Evolutionary conservation across 805 yeast species (phyloP).

Genomic region (Cyberlindnera mycetangii): DNA sequence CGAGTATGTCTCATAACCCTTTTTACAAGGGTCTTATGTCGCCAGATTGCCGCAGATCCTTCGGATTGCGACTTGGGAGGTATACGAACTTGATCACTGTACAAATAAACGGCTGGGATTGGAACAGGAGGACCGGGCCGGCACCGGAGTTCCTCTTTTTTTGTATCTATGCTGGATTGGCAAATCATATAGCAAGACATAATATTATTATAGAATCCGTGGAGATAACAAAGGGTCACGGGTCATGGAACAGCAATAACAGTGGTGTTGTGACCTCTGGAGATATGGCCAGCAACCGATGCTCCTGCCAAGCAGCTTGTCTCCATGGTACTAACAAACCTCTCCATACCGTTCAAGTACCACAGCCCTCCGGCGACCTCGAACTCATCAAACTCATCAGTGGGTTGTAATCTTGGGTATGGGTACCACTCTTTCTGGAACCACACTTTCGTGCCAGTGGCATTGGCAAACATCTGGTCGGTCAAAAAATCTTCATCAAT

Average conservation of each 20-base stretch:
- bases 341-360: constrained; percentile 45
- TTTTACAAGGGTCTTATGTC: too few species aligned
- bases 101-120: too few species aligned
- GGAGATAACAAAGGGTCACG: neutral
- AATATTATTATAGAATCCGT: too few species aligned
- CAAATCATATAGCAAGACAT: too few species aligned
- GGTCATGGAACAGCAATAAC: constrained; percentile 9
- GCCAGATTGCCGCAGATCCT: too few species aligned
- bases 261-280: constrained; percentile 29
- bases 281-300: constrained; percentile 43
- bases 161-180: too few species aligned
- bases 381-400: constrained; percentile 28
- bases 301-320: constrained; percentile 49
- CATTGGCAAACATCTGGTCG: constrained; percentile 23
- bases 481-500: constrained; percentile 22
- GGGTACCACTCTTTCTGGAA: constrained; percentile 40
- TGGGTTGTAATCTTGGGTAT: constrained; percentile 40
- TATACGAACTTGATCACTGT: too few species aligned
- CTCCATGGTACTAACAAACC: constrained; percentile 50
- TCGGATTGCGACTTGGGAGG: too few species aligned
- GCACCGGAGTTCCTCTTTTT: too few species aligned
- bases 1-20: too few species aligned
- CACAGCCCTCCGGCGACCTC: constrained; percentile 34
- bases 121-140: too few species aligned
- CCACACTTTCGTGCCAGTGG: constrained; percentile 24